phyloP scores from a whole-genome alignment of 1,284 basidiomycete species.

The Ceratobasidium sp. region DNA sequence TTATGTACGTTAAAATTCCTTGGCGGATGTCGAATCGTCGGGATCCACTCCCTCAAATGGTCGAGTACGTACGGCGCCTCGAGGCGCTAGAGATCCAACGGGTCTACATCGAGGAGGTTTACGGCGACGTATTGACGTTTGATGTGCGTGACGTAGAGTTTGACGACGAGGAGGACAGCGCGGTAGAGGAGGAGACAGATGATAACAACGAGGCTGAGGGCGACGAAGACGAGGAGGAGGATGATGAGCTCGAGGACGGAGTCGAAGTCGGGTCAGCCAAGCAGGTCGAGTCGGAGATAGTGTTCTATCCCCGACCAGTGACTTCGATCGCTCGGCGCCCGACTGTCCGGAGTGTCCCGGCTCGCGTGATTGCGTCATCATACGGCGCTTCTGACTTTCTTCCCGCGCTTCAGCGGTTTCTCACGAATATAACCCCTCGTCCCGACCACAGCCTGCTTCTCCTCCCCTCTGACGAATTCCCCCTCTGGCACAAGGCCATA shows the following conservation, averaged over 20 bases:
- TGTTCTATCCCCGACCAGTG: slow-evolving; percentile 22
- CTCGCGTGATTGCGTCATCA: neutral
- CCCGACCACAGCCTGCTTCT: slow-evolving; percentile 1
- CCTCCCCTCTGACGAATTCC: slow-evolving; percentile 18
- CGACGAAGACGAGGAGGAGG: slow-evolving; percentile 1
- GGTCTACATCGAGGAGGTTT: neutral
- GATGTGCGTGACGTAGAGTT: neutral
- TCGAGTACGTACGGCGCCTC: slow-evolving; percentile 14
- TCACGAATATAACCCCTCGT: neutral
- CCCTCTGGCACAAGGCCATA: slow-evolving; percentile 13
- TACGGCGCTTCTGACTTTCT: slow-evolving; percentile 17
- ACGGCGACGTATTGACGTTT: neutral
- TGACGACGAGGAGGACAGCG: neutral
- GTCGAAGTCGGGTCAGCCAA: neutral
- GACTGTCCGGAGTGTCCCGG: slow-evolving; percentile 5
- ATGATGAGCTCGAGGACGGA: neutral
- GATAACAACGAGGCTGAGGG: neutral
- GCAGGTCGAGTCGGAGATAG: neutral
- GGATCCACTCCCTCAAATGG: slow-evolving; percentile 26
- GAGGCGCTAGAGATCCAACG: slow-evolving; percentile 31
- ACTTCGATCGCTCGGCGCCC: slow-evolving; percentile 25
- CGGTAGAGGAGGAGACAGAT: neutral
- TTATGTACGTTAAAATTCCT: neutral
- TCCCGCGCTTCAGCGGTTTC: slow-evolving; percentile 23
- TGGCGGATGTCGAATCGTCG: neutral